Percentiles rank a stretch among this genome's conserved stretches.
phyloP scores from a whole-genome alignment of 495 filamentous ascomycete species.

The Viridothelium virens region DNA sequence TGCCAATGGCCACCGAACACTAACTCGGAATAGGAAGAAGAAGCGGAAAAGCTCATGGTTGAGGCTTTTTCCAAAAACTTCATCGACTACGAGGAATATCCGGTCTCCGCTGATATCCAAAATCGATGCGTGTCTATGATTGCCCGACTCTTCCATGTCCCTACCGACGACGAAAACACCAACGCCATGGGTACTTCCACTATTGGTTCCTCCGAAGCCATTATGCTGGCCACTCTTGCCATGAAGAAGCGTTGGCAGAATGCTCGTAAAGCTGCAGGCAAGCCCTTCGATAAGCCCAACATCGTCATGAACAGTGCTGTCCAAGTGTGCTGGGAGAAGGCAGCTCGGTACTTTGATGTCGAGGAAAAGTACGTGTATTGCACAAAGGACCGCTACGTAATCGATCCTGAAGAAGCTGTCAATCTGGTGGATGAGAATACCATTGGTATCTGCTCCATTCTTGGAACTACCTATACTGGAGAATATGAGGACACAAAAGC shows the following conservation, averaged over 20 bases:
- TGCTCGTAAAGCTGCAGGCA: constrained; percentile 66
- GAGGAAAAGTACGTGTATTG: constrained; percentile 87
- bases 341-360: constrained; percentile 86
- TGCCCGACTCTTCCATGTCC: constrained; percentile 75
- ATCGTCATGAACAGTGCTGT: constrained; percentile 89
- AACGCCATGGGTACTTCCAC: constrained; percentile 76
- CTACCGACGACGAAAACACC: constrained; percentile 40
- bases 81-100: constrained; percentile 77
- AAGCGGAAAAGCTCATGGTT: constrained; percentile 84
- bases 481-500: constrained; percentile 89
- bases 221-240: constrained; percentile 80
- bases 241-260: constrained; percentile 97
- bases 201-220: constrained; percentile 80
- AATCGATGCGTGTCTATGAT: constrained; percentile 93
- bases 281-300: constrained; percentile 68
- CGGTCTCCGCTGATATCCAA: constrained; percentile 80
- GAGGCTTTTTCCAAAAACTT: constrained; percentile 88
- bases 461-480: constrained; percentile 91
- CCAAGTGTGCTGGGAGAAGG: constrained; percentile 96
- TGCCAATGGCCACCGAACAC: background rate
- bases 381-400: constrained; percentile 69
- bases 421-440: constrained; percentile 89
- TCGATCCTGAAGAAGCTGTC: constrained; percentile 77
- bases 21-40: constrained; percentile 56
- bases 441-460: constrained; percentile 83